Percentiles rank a stretch among this genome's conserved stretches.
phyloP scores from a whole-genome alignment of 345 rosid species.

The Atalantia buxifolia region DNA sequence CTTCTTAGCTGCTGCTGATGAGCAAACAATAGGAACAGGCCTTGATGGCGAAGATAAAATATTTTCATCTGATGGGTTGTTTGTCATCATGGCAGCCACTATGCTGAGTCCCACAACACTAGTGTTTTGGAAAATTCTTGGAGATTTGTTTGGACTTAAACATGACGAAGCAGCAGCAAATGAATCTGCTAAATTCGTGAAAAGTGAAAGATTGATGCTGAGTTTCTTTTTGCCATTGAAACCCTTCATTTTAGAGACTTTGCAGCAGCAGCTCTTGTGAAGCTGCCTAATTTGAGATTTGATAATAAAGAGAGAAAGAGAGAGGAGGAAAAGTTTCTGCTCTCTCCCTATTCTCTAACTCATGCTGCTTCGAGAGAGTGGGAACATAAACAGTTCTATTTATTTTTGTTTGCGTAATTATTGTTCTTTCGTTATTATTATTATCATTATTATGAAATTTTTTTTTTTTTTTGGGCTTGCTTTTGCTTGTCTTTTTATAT shows the following conservation, averaged over 20 bases:
- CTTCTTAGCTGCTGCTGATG: background rate
- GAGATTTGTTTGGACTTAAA: conserved; percentile 15
- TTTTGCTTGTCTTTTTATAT: background rate
- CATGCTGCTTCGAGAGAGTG: background rate
- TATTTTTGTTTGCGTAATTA: background rate
- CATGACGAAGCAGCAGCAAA: conserved; percentile 1
- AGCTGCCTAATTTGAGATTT: too few species aligned
- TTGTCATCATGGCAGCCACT: conserved; percentile 33
- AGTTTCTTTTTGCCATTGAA: conserved; percentile 12
- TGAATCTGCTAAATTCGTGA: conserved; percentile 12
- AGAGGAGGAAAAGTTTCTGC: background rate
- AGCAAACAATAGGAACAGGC: conserved; percentile 14
- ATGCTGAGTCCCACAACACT: conserved; percentile 33
- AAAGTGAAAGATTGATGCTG: conserved; percentile 17
- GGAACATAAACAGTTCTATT: background rate
- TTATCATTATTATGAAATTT: too few species aligned
- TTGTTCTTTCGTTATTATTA: background rate
- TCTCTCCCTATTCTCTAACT: conserved; percentile 4
- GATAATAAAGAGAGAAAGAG: background rate
- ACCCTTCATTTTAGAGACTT: conserved; percentile 12
- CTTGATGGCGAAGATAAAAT: conserved; percentile 22
- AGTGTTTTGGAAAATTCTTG: conserved; percentile 12
- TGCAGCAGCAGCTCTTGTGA: background rate
- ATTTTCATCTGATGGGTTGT: background rate
- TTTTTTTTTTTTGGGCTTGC: too few species aligned